Evolutionary conservation across 305 asterid genomes (phyloP).

Genomic region (Caryopteris hybrid): DNA sequence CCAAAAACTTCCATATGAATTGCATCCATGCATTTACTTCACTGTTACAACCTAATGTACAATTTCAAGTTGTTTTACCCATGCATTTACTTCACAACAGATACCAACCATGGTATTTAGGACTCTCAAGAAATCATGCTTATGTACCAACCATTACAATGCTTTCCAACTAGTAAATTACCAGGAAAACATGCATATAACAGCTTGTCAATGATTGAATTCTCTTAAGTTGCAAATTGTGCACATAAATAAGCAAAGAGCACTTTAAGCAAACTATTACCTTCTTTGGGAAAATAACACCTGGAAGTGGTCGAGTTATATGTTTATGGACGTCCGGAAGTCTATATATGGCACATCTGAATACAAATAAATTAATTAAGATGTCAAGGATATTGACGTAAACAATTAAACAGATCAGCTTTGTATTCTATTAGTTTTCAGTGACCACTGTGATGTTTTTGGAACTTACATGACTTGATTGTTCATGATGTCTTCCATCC

Average conservation of each 20-base stretch:
- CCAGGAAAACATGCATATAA: neutral
- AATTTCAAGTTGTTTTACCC: neutral
- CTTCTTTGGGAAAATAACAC: slow-evolving; percentile 77
- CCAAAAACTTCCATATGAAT: no score
- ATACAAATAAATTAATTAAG: slow-evolving; percentile 11
- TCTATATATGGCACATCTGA: slow-evolving; percentile 85
- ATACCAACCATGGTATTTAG: neutral
- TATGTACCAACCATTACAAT: neutral
- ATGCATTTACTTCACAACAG: neutral
- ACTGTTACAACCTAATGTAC: neutral
- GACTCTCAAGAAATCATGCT: neutral
- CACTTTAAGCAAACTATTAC: slow-evolving; percentile 29
- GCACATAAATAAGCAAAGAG: neutral
- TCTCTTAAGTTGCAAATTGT: neutral
- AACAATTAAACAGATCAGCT: neutral
- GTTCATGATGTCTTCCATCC: slow-evolving; percentile 81
- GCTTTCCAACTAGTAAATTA: neutral
- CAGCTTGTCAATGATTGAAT: neutral
- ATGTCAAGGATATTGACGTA: slow-evolving; percentile 3
- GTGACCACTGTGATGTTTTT: neutral
- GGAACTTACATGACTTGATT: slow-evolving; percentile 93
- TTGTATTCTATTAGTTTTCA: slow-evolving; percentile 4
- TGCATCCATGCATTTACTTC: neutral
- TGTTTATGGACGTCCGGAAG: slow-evolving; percentile 87
- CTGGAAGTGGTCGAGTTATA: slow-evolving; percentile 79